Evolutionary conservation across 2,329 filamentous ascomycete species (phyloP).

Genomic region (Hirsutella minnesotensis): DNA sequence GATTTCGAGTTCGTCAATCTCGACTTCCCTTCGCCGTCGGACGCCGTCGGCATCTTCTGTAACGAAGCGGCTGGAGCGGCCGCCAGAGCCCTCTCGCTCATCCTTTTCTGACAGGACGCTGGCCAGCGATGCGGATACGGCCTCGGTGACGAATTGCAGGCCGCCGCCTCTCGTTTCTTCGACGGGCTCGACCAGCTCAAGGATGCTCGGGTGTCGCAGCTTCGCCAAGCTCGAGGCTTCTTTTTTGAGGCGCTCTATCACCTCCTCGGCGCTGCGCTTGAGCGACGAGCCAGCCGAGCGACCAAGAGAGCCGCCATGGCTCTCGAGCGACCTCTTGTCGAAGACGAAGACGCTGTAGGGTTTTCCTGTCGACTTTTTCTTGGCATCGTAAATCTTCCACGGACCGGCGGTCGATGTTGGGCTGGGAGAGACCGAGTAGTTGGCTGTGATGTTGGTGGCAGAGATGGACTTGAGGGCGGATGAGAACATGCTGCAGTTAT

Average conservation of each 20-base stretch:
- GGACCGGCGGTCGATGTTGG: slow-evolving; percentile 74
- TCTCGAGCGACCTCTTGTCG: slow-evolving; percentile 75
- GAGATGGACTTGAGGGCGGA: slow-evolving; percentile 88
- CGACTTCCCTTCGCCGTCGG: slow-evolving; percentile 64
- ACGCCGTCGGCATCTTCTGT: slow-evolving; percentile 68
- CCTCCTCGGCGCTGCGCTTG: slow-evolving; percentile 77
- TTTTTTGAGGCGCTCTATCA: slow-evolving; percentile 80
- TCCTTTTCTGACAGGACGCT: slow-evolving; percentile 80
- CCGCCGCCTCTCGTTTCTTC: slow-evolving; percentile 88
- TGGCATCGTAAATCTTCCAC: slow-evolving; percentile 96
- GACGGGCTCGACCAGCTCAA: slow-evolving; percentile 88
- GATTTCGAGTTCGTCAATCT: slow-evolving; percentile 94
- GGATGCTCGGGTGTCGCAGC: slow-evolving; percentile 78
- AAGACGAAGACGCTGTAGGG: slow-evolving; percentile 88
- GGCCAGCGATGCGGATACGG: slow-evolving; percentile 78
- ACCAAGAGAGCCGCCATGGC: slow-evolving; percentile 27
- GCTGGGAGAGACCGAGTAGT: slow-evolving; percentile 72
- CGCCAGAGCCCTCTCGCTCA: slow-evolving; percentile 62
- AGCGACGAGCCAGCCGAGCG: slow-evolving; percentile 46
- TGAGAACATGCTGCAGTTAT: slow-evolving; percentile 61
- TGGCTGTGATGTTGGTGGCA: slow-evolving; percentile 78
- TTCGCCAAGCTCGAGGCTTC: slow-evolving; percentile 83
- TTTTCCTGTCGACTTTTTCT: slow-evolving; percentile 90
- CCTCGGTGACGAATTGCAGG: slow-evolving; percentile 90
- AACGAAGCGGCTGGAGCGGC: slow-evolving; percentile 66